Evolutionary conservation across 164 flowering plant genomes (phyloP), one percentile per base, ranked within the genome.

Genomic region (Dillenia suffruticosa): DNA sequence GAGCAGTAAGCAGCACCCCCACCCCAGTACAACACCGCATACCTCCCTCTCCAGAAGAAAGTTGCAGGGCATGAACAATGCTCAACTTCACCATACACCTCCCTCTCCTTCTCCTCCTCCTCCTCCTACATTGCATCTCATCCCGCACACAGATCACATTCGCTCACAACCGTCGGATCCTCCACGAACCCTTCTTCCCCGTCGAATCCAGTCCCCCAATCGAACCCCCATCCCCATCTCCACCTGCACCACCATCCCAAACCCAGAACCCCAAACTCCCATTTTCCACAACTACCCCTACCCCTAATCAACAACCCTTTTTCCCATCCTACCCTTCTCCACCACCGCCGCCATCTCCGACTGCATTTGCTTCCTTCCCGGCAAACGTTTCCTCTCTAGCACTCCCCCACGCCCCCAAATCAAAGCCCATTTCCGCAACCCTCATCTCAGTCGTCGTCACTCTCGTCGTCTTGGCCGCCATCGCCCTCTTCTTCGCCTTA

Each of bases 361-460:
- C 71, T 32, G 12, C 73, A 15, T 55, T 70, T 24, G 67, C 85
- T 22, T 67, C 88, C 11, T 80, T 81, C 64, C 87, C 87, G 0
- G 87, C 92, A 70, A 84, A 84, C 70, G 81, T 86, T 59, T 80
- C 88, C 65, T 70, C 85, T 32, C 74, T 82, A 55, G 74, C 66
- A 62, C 56, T 86, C 67, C 88, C 86, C 11, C 71, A 65, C 13
- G 48, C 78, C 10, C 50, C 82, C 54, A 43, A 66, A 43, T 11
- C 64, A 47, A 65, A 52, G 49, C 52, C 57, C 59, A 2, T 50
- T 13, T 49, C 65, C 10, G 26, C 32, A 6, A 70, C 44, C 14
- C 73, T 68, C 63, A 13, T 72, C 56, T 53, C 71, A 66, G 22
- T 67, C 64, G 46, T 69, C 59, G 50, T 65, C 63, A 54, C 76